phyloP scores from a whole-genome alignment of 163 green algal genomes.

The Scenedesmus sp. region DNA sequence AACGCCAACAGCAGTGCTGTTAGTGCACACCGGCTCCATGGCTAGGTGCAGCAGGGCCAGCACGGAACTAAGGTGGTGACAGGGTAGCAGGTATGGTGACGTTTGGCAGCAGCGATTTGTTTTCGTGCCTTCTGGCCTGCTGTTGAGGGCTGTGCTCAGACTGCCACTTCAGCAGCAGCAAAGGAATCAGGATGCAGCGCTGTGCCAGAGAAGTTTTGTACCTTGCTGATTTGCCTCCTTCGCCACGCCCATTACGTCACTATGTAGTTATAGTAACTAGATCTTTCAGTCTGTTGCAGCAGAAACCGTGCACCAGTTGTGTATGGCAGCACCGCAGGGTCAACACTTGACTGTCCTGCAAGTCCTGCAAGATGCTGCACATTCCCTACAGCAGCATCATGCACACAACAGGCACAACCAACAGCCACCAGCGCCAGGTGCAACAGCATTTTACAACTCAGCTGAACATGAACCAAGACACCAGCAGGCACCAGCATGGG shows the following conservation, averaged over 20 bases:
- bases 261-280: background rate
- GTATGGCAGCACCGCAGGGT: too few relatives aligned
- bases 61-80: background rate
- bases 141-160: background rate
- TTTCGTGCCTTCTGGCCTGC: background rate
- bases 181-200: background rate
- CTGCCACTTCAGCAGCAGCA: background rate
- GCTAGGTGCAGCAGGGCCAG: background rate
- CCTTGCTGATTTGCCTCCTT: background rate
- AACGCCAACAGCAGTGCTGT: conserved; percentile 8
- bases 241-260: background rate
- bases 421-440: background rate
- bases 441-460: background rate
- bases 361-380: background rate
- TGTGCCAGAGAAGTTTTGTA: background rate
- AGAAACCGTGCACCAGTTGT: background rate
- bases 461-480: too few relatives aligned
- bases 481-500: too few relatives aligned
- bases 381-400: background rate
- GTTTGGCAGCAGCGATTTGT: background rate
- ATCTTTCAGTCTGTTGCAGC: background rate
- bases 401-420: background rate
- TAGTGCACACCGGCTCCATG: conserved; percentile 5
- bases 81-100: conserved; percentile 6
- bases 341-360: too few relatives aligned